Evolutionary conservation across 148 eudicot species (phyloP), one percentile per base, ranked within the genome.

Genomic region (Nepenthes gracilis): DNA sequence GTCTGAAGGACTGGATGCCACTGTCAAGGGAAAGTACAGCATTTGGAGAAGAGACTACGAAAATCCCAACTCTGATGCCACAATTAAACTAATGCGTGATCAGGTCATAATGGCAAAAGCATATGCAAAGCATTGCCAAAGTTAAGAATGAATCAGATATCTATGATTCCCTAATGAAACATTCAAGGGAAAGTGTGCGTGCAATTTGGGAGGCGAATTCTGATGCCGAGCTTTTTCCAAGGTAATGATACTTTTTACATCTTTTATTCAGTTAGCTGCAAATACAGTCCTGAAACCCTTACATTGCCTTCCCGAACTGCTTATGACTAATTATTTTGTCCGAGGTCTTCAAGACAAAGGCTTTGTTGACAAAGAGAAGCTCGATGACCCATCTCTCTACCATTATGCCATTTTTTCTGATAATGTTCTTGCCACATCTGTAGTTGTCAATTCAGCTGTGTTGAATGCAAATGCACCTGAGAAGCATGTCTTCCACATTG

Each of bases 61-160:
- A 47, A 86, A 80, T 55, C 95, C 95, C 36, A 94, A 89, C 64
- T 86, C 97, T 67, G 99, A 85, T 77, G 84, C 99, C 61, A 94
- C 79, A 49, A 69, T 94, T 36, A 94, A 84, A 68, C 97, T 94
- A 58, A 94, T 94, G 92, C 85, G 83, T 47, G 95, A 94, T 75
- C 99, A 94, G 81, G 80, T 94, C 61, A 89, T 94, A 71, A 94
- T 94, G 99, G 99, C 99, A 36, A 89, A 76, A 73, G 90, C 80
- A 71, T 94, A 94, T 83, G 97, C 99, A 49, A n/a, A 84, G 81
- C 61, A 85, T 94, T 70, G 92, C 99, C 45, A 89, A 78, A 74
- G 83, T 80, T 60, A 85, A 81, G 71, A 86, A 87, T 64, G 86
- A 94, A 50, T 73, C 60, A 33, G 62, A n/a, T 65, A 80, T 94